phyloP scores from a whole-genome alignment of 805 yeast genomes.

The Torulaspora quercuum region DNA sequence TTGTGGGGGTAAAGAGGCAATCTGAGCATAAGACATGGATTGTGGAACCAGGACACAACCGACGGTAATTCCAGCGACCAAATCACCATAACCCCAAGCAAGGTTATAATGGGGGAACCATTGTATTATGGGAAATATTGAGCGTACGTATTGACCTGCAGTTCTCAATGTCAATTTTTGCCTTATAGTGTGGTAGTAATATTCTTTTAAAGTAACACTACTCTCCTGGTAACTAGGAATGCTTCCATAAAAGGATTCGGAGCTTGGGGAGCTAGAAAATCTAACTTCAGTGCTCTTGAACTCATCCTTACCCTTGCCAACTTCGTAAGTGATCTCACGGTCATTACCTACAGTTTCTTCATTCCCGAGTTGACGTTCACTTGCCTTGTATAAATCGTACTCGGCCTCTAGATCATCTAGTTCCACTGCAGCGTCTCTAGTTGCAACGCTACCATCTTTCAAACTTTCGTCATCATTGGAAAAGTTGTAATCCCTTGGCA shows the following conservation, averaged over 20 bases:
- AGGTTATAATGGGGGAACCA: conserved; percentile 85
- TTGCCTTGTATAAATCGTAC: conserved; percentile 28
- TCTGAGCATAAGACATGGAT: conserved; percentile 89
- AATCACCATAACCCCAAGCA: conserved; percentile 75
- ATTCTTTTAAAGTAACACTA: conserved; percentile 22
- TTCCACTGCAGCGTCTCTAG: background rate
- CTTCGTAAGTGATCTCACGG: background rate
- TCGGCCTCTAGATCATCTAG: conserved; percentile 32
- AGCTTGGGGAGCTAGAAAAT: conserved; percentile 6
- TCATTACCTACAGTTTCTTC: conserved; percentile 1
- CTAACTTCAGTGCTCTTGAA: conserved; percentile 13
- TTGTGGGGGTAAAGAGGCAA: conserved; percentile 77
- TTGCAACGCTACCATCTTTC: conserved; percentile 7
- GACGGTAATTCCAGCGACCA: conserved; percentile 90
- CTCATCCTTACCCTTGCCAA: conserved; percentile 2
- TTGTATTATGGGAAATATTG: conserved; percentile 72
- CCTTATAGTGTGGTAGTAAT: conserved; percentile 21
- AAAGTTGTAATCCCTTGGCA: no score
- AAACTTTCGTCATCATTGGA: background rate
- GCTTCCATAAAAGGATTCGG: conserved; percentile 1
- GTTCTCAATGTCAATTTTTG: conserved; percentile 35
- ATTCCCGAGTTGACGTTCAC: conserved; percentile 9
- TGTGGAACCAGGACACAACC: conserved; percentile 94
- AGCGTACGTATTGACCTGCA: conserved; percentile 48
- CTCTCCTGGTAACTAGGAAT: conserved; percentile 25